Conservation (phyloP, 306 rosid genomes). For the Geum urbanum region DNA sequence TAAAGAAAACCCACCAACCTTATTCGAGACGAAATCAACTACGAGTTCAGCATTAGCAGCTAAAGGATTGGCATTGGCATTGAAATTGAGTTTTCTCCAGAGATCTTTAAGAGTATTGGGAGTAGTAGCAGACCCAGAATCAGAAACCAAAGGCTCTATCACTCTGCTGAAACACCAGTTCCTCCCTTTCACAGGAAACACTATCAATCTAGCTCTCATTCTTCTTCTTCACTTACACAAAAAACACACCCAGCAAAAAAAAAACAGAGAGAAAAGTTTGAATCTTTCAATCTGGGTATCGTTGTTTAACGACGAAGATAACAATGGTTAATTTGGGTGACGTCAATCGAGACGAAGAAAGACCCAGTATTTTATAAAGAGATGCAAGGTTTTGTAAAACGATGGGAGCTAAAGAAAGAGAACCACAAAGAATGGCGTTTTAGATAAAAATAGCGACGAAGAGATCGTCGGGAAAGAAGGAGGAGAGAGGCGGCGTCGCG, state of each 20-base stretch:
- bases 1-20: slow-evolving; percentile 31
- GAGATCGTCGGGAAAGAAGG: neutral
- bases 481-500: slow-evolving; percentile 13
- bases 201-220: slow-evolving; percentile 86
- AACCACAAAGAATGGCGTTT: neutral
- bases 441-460: neutral
- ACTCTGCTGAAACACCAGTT: slow-evolving; percentile 85
- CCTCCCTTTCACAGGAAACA: slow-evolving; percentile 75
- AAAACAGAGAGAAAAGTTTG: neutral
- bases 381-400: neutral
- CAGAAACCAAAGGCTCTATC: slow-evolving; percentile 35
- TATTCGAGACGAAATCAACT: slow-evolving; percentile 51
- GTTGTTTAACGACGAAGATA: neutral
- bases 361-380: neutral
- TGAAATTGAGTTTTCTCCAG: slow-evolving; percentile 39
- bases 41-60: slow-evolving; percentile 57
- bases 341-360: neutral
- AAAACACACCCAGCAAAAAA: neutral
- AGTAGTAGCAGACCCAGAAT: slow-evolving; percentile 36
- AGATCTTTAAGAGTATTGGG: slow-evolving; percentile 61
- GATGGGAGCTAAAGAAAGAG: neutral
- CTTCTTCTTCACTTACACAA: neutral
- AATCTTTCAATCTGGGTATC: neutral
- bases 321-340: no score
- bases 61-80: slow-evolving; percentile 34